Conservation (phyloP, 2,329 filamentous ascomycete species). For the Plectosphaerella sp. region DNA sequence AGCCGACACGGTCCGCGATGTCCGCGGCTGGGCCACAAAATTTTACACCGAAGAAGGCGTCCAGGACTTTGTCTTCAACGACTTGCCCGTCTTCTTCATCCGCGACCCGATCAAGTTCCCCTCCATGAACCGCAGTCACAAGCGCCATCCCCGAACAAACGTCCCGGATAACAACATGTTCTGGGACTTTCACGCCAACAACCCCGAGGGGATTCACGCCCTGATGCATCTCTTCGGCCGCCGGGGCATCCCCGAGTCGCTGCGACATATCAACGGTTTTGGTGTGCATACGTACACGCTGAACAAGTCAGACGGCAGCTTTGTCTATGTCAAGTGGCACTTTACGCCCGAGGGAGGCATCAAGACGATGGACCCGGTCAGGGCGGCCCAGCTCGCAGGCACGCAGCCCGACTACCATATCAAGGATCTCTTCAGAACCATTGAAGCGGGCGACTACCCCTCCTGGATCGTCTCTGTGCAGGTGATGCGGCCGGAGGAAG, state of each 20-base stretch:
- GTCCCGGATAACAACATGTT: conserved; percentile 37
- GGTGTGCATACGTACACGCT: conserved; percentile 45
- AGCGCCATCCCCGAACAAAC: conserved; percentile 35
- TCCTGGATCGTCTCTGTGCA: conserved; percentile 50
- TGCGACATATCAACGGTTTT: conserved; percentile 40
- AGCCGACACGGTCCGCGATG: conserved; percentile 61
- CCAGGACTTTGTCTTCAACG: conserved; percentile 29
- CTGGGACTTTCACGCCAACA: conserved; percentile 25
- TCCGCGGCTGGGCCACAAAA: conserved; percentile 53
- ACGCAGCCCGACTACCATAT: conserved; percentile 47
- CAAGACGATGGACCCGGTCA: conserved; percentile 34
- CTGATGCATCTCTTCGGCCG: conserved; percentile 48
- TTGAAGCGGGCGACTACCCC: conserved; percentile 38
- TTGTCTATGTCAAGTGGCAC: conserved; percentile 45
- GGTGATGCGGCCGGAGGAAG: conserved; percentile 47
- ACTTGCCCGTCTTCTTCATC: conserved; percentile 45
- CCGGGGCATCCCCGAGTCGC: conserved; percentile 41
- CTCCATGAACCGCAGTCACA: conserved; percentile 38
- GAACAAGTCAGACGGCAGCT: conserved; percentile 38
- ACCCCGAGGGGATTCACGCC: conserved; percentile 44
- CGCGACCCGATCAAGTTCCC: conserved; percentile 44
- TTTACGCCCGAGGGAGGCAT: conserved; percentile 42
- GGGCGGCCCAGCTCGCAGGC: conserved; percentile 29
- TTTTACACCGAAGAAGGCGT: conserved; percentile 21
- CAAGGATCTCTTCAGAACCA: conserved; percentile 28